A percentile compares a stretch with the other conserved stretches of the same genome.
Conservation (phyloP, 805 yeast species). For the Starmerella vitae region DNA sequence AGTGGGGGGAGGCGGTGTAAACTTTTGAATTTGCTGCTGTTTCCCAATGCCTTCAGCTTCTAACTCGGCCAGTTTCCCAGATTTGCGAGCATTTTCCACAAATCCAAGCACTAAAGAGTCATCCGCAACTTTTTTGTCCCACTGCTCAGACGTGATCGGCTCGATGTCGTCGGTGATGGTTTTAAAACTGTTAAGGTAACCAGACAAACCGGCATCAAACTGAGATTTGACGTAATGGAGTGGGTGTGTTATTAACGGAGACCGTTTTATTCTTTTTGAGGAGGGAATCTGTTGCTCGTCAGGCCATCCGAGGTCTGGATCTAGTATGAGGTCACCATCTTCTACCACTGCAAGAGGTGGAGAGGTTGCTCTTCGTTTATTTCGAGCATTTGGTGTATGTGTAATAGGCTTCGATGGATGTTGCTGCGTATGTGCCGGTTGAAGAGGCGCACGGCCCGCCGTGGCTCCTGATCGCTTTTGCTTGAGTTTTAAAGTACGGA, state of each 20-base stretch:
- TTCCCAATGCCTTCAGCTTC: constrained; percentile 24
- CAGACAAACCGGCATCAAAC: constrained; percentile 30
- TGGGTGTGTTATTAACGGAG: constrained; percentile 43
- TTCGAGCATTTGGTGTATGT: neutral
- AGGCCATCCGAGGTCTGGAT: constrained; percentile 16
- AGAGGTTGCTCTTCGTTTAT: neutral
- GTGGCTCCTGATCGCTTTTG: neutral
- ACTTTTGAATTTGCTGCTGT: constrained; percentile 28
- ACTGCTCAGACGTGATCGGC: constrained; percentile 26
- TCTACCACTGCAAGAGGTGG: neutral
- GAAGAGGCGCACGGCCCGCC: neutral
- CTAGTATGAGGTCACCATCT: constrained; percentile 4
- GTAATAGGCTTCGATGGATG: neutral
- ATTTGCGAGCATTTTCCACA: constrained; percentile 36
- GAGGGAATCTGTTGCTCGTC: constrained; percentile 3
- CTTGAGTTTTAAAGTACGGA: neutral
- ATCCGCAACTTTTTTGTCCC: constrained; percentile 37
- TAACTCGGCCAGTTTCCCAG: constrained; percentile 22
- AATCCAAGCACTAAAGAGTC: constrained; percentile 36
- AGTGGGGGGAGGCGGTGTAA: constrained; percentile 36
- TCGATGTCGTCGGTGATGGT: constrained; percentile 53
- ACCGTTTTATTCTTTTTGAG: constrained; percentile 6
- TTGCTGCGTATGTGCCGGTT: neutral
- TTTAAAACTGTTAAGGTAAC: constrained; percentile 42
- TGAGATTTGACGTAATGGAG: constrained; percentile 38